phyloP scores from a whole-genome alignment of 306 rosid genomes.

The Sechiopsis laciniata region DNA sequence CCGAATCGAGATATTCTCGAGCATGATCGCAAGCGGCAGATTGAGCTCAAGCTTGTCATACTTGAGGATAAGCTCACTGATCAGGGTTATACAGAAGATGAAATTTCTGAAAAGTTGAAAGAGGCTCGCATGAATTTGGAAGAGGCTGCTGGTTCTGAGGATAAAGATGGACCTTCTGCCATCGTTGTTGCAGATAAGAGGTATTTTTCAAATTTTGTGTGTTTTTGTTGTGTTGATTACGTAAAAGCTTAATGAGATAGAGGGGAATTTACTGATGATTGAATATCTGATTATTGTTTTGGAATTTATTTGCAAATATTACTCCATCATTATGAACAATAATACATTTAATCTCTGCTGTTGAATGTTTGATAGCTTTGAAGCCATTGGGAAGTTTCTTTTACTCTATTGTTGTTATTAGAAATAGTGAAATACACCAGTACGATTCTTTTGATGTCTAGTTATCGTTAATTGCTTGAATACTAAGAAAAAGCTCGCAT shows the following conservation, averaged over 20 bases:
- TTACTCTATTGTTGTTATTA: not conserved
- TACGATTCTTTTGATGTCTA: not conserved
- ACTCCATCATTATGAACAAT: not conserved
- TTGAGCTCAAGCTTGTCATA: slow-evolving; percentile 70
- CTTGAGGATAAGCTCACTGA: slow-evolving; percentile 78
- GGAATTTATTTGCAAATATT: not conserved
- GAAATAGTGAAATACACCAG: not conserved
- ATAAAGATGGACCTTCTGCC: slow-evolving; percentile 30
- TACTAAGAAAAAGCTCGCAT: too few species aligned
- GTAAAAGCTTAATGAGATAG: not conserved
- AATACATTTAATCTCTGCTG: not conserved
- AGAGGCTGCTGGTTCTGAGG: slow-evolving; percentile 34
- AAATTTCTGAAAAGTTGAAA: slow-evolving; percentile 53
- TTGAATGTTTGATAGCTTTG: too few species aligned
- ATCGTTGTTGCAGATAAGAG: slow-evolving; percentile 27
- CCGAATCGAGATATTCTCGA: slow-evolving; percentile 77
- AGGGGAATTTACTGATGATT: not conserved
- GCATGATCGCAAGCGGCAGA: slow-evolving; percentile 94
- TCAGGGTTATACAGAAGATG: slow-evolving; percentile 66
- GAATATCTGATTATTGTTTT: not conserved
- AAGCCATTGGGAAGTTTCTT: too few species aligned
- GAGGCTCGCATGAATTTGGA: slow-evolving; percentile 58
- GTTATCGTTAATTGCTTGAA: not conserved
- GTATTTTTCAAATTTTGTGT: slow-evolving; percentile 22
- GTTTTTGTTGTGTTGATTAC: not conserved